phyloP scores from a whole-genome alignment of 129 eudicot genomes.

The Erigeron canadensis region DNA sequence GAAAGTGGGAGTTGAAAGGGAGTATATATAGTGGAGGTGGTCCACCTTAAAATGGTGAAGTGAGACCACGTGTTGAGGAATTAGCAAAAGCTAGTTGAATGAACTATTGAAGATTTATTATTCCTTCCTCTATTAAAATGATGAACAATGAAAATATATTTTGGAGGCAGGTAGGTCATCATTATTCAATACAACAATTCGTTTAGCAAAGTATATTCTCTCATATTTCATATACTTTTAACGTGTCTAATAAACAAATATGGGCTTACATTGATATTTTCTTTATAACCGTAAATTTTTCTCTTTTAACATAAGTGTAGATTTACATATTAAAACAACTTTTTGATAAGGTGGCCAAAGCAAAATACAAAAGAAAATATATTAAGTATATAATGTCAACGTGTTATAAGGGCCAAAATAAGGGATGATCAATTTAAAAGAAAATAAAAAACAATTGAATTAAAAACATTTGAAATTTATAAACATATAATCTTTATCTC shows the following conservation, averaged over 20 bases:
- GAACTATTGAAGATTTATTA: conserved; percentile 8
- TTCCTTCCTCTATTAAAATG: background rate
- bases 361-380: too few species aligned
- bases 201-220: conserved; percentile 32
- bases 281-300: too few species aligned
- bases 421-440: too few species aligned
- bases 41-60: conserved; percentile 46
- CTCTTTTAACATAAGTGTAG: too few species aligned
- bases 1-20: conserved; percentile 28
- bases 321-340: too few species aligned
- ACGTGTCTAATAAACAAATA: conserved; percentile 16
- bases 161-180: conserved; percentile 43
- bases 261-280: background rate
- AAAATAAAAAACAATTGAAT: too few species aligned
- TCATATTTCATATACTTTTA: conserved; percentile 18
- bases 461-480: too few species aligned
- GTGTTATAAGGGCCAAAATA: too few species aligned
- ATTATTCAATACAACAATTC: conserved; percentile 14
- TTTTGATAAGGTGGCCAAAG: too few species aligned
- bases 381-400: too few species aligned
- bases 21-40: conserved; percentile 31
- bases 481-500: too few species aligned
- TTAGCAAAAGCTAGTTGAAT: conserved; percentile 16
- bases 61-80: conserved; percentile 58
- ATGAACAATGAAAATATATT: background rate